Evolutionary conservation across 306 rosid genomes (phyloP).

Genomic region (Luffa acutangula): DNA sequence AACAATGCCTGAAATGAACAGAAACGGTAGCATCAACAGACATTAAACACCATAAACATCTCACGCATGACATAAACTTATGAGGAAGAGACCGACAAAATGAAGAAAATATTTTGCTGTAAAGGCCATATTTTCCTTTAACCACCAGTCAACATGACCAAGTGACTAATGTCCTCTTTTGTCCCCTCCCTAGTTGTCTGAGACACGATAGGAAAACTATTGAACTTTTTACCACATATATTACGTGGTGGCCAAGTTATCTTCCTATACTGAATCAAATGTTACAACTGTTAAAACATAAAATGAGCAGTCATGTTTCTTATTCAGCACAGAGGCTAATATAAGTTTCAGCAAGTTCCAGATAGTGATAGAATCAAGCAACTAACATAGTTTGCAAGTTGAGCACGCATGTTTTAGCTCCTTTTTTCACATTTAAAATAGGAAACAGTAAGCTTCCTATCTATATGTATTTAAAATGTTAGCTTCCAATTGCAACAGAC

Average conservation of each 20-base stretch:
- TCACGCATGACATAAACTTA: not conserved
- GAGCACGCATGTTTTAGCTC: not conserved
- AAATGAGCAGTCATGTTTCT: not conserved
- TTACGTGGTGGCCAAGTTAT: not conserved
- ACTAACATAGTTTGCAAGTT: not conserved
- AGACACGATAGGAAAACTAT: not conserved
- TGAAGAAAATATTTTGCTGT: not conserved
- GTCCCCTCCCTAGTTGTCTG: not conserved
- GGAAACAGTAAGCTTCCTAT: not conserved
- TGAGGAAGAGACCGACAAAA: not conserved
- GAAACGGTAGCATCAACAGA: not conserved
- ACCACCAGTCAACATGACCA: not conserved
- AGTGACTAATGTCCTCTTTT: not conserved
- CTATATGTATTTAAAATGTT: not conserved
- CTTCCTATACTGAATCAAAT: not conserved
- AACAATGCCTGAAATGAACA: conserved; percentile 47
- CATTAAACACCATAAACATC: conserved; percentile 3
- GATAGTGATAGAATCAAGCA: not conserved
- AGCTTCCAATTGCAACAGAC: not conserved
- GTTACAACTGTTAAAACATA: not conserved
- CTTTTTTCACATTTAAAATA: not conserved
- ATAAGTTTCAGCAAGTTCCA: not conserved
- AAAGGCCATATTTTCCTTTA: not conserved
- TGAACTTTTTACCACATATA: not conserved
- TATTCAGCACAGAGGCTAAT: not conserved